Conservation (phyloP, 2,329 filamentous ascomycete genomes). For the Diplodia scrobiculata region DNA sequence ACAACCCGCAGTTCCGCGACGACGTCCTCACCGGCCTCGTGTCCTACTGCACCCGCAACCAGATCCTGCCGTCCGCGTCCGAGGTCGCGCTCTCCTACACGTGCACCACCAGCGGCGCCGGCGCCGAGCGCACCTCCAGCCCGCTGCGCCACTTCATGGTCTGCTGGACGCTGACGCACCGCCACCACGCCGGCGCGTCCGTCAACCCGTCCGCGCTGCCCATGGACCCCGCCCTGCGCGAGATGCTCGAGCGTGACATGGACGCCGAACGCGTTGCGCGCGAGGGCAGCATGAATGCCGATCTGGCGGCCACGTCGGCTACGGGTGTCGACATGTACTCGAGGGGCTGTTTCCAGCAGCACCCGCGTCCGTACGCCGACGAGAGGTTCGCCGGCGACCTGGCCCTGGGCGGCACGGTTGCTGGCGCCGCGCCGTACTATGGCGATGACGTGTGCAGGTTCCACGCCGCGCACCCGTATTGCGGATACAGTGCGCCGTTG, state of each 20-base stretch:
- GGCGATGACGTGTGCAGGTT: background rate
- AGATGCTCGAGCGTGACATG: background rate
- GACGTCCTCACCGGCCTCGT: constrained; percentile 11
- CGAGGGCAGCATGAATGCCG: background rate
- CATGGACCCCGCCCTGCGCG: background rate
- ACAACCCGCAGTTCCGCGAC: constrained; percentile 19
- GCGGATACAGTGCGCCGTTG: background rate
- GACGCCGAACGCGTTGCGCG: background rate
- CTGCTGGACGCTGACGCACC: constrained; percentile 10
- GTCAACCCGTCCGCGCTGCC: background rate
- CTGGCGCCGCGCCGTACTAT: background rate
- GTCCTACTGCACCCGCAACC: constrained; percentile 1
- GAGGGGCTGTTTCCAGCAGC: background rate
- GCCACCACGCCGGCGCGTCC: background rate
- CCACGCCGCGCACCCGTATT: constrained; percentile 1
- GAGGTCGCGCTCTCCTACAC: constrained; percentile 14
- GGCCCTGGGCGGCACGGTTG: background rate
- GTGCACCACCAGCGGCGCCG: too few species aligned
- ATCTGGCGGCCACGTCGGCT: background rate
- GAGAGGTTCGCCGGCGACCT: background rate
- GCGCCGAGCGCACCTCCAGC: background rate
- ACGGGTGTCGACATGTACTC: too few species aligned
- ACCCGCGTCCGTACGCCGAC: constrained; percentile 2
- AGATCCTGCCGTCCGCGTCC: background rate
- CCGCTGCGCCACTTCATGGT: constrained; percentile 12